Base-by-base conservation (phyloP, 2,329 filamentous ascomycete genomes). In the Huntiella savannae region DNA sequence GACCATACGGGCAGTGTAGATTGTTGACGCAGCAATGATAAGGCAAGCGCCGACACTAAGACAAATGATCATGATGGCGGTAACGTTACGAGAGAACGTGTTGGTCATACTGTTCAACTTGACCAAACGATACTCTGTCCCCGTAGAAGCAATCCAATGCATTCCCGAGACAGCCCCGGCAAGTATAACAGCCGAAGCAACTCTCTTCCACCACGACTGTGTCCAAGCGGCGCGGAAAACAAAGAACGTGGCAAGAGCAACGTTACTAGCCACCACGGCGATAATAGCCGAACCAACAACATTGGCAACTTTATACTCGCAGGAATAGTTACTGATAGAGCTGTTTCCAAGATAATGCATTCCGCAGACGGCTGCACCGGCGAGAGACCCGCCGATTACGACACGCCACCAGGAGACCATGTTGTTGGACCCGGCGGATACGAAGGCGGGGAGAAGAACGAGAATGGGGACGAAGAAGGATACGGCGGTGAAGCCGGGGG, bases 331-430 rank as follows among this genome's bases (percentile, higher is more conserved):
- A 22, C 69, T 68, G 51, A 88, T 85, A 33, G 83, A 84, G 32
- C 80, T 73, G 57, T 92, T 86, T n/a, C 83, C 83, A 13, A 88
- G 66, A 55, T 91, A 92, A 59, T 92, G 82, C 84, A 92, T 91
- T 32, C 79, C 81, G 50, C 80, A 84, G 43, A 91, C 78, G 16
- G 82, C 78, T 4, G 76, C 66, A 11, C 85, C 85, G 1, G 80
- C 79, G 38, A 87, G 66, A 1, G 75, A 56, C 5, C 84, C 83
- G 6, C 80, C 79, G 4, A 73, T 56, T 5, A 69, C 56, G 8
- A 82, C 68, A 39, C 77, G 71, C 59, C 69, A 61, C 60, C 71
- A 71, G 13, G 68, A 70, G 11, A 79, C 67, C 22, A 59, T 63
- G 51, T 73, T 71, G 53, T 70, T 70, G 22, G 70, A 68, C 4